A percentile compares a stretch with the other conserved stretches of the same genome.
Evolutionary conservation across 352 stramenopile genomes (phyloP).

Genomic region (Thraustotheca clavata): DNA sequence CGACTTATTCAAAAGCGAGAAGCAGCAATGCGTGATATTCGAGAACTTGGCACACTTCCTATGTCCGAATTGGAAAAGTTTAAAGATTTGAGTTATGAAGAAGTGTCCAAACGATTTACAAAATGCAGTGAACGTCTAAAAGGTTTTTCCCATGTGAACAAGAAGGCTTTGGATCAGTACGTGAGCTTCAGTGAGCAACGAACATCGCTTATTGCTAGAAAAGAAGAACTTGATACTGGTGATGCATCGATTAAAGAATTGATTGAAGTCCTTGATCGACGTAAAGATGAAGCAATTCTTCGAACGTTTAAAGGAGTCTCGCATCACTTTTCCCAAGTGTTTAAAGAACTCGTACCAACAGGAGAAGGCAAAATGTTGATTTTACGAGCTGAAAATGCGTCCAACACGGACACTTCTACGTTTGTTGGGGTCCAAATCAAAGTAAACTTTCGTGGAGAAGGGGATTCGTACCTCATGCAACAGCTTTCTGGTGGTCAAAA

Average conservation of each 20-base stretch:
- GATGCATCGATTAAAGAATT: constrained; percentile 83
- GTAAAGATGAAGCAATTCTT: constrained; percentile 98
- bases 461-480: constrained; percentile 97
- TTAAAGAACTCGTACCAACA: constrained; percentile 95
- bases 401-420: constrained; percentile 78
- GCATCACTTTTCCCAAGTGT: constrained; percentile 97
- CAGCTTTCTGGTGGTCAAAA: constrained; percentile 99
- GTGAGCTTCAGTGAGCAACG: constrained; percentile 96
- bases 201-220: constrained; percentile 86
- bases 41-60: constrained; percentile 94
- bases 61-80: constrained; percentile 90
- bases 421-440: constrained; percentile 98
- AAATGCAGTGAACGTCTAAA: constrained; percentile 94
- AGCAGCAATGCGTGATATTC: constrained; percentile 93
- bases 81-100: constrained; percentile 72
- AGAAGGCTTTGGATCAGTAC: constrained; percentile 99
- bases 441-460: constrained; percentile 94
- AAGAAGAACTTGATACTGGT: constrained; percentile 94
- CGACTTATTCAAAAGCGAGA: constrained; percentile 87
- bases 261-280: constrained; percentile 88
- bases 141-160: constrained; percentile 99
- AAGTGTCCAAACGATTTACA: constrained; percentile 93
- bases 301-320: constrained; percentile 98
- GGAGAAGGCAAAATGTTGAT: constrained; percentile 96
- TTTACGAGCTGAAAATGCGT: constrained; percentile 78